phyloP scores from a whole-genome alignment of 2,329 filamentous ascomycete genomes.

The Fusarium heterosporum region DNA sequence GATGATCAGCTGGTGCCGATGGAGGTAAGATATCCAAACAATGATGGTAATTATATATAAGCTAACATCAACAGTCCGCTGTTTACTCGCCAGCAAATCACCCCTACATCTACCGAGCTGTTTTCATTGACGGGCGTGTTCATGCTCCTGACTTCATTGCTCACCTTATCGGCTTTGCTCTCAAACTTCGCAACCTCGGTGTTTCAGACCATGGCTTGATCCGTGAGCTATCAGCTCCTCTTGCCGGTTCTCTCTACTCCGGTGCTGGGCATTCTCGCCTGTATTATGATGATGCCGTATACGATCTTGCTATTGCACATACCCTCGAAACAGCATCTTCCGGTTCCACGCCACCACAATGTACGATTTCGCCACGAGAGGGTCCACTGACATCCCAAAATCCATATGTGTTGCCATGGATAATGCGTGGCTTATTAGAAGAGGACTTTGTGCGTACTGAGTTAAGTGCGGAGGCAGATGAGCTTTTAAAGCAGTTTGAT shows the following conservation, averaged over 20 bases:
- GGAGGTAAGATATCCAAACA: slow-evolving; percentile 69
- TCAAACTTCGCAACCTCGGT: slow-evolving; percentile 94
- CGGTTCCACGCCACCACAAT: slow-evolving; percentile 51
- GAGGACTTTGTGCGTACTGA: slow-evolving; percentile 91
- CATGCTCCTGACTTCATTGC: slow-evolving; percentile 95
- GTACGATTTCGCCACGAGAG: slow-evolving; percentile 43
- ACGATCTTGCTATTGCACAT: slow-evolving; percentile 80
- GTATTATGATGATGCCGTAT: slow-evolving; percentile 90
- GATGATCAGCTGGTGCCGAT: slow-evolving; percentile 96
- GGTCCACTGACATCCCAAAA: slow-evolving; percentile 69
- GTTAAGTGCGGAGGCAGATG: slow-evolving; percentile 78
- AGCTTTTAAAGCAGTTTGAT: slow-evolving; percentile 89
- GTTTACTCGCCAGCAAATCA: slow-evolving; percentile 87
- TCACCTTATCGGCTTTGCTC: slow-evolving; percentile 89
- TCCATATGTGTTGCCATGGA: slow-evolving; percentile 93
- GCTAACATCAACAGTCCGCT: slow-evolving; percentile 71
- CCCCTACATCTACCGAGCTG: slow-evolving; percentile 94
- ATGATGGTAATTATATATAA: neutral
- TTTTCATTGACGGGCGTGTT: slow-evolving; percentile 92
- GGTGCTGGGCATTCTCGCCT: slow-evolving; percentile 94
- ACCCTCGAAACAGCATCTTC: slow-evolving; percentile 76
- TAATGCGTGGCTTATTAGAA: slow-evolving; percentile 91
- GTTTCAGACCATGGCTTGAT: slow-evolving; percentile 94
- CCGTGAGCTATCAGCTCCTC: slow-evolving; percentile 85
- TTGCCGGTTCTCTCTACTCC: slow-evolving; percentile 90